phyloP scores from a whole-genome alignment of 2,329 filamentous ascomycete genomes.

The Aspergillus sp. region DNA sequence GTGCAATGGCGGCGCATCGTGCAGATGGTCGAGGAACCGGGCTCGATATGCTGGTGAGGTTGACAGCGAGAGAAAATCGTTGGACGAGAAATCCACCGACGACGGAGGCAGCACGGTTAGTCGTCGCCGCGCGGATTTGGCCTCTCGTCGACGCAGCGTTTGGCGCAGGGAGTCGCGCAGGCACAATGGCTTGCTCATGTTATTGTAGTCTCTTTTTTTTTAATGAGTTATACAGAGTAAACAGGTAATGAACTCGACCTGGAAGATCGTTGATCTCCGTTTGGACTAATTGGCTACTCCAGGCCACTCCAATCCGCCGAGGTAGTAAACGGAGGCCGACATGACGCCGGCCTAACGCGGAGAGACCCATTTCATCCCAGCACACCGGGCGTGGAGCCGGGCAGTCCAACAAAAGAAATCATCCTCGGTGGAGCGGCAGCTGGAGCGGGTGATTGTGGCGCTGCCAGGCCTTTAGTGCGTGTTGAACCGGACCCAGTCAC shows the following conservation, averaged over 20 bases:
- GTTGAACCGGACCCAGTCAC: not conserved
- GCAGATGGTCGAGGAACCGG: conserved; percentile 50
- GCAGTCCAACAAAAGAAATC: too few relatives aligned
- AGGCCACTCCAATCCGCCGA: too few relatives aligned
- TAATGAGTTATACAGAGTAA: too few relatives aligned
- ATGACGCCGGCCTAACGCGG: too few relatives aligned
- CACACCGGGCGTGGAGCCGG: too few relatives aligned
- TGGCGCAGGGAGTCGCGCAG: conserved; percentile 30
- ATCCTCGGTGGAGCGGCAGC: not conserved
- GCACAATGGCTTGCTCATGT: conserved; percentile 1
- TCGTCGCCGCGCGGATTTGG: conserved; percentile 45
- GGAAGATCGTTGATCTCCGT: too few relatives aligned
- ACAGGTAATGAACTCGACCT: too few relatives aligned
- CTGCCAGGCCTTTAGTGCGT: too few relatives aligned
- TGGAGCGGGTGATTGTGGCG: not conserved
- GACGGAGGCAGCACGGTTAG: conserved; percentile 46
- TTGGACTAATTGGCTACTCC: too few relatives aligned
- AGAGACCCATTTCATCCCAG: too few relatives aligned
- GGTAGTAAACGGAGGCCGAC: too few relatives aligned
- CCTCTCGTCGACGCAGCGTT: conserved; percentile 39
- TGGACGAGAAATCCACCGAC: conserved; percentile 61
- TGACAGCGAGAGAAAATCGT: conserved; percentile 63
- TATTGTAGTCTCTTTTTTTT: too few relatives aligned
- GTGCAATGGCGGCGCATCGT: conserved; percentile 31
- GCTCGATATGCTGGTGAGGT: conserved; percentile 47